These are phyloP conservation scores for Trichoderma erinaceum DNA, from an alignment of 495 filamentous ascomycete genomes.

Conservation along the genomic window DNA sequence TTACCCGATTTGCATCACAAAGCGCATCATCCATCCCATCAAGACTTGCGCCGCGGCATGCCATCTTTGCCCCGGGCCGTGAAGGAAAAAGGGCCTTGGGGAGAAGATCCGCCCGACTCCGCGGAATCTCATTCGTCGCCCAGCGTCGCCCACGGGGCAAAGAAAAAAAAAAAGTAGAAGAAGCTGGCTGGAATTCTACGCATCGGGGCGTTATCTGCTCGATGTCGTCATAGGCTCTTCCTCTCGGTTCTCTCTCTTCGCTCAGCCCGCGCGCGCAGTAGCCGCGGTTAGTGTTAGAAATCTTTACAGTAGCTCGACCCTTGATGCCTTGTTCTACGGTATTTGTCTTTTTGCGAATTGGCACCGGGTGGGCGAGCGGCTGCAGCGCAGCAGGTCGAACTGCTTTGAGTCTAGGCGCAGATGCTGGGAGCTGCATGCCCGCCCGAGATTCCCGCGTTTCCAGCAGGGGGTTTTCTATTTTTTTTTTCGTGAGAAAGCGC, in stretches of 20 bases:
- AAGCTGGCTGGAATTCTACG: neutral
- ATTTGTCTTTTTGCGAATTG: no score
- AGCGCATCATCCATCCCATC: no score
- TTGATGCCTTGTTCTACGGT: no score
- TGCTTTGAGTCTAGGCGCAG: neutral
- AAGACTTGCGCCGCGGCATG: no score
- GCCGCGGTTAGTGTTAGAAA: neutral
- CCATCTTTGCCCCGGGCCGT: neutral
- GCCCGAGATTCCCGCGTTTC: conserved; percentile 8
- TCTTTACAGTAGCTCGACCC: no score
- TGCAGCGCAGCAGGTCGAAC: neutral
- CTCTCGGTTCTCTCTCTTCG: neutral
- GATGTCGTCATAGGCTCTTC: neutral
- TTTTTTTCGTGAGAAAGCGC: neutral
- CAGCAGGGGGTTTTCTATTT: neutral
- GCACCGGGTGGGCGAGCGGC: neutral
- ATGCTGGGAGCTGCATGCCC: conserved; percentile 8
- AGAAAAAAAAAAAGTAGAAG: neutral
- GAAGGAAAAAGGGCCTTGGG: neutral
- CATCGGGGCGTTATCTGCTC: neutral
- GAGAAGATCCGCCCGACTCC: neutral
- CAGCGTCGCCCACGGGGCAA: neutral
- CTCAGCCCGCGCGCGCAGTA: neutral
- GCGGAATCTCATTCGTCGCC: neutral
- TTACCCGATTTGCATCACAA: no score